Evolutionary conservation across 768 basidiomycete species (phyloP), one percentile per base, ranked within the genome.

Genomic region (Multifurca ochricompacta): DNA sequence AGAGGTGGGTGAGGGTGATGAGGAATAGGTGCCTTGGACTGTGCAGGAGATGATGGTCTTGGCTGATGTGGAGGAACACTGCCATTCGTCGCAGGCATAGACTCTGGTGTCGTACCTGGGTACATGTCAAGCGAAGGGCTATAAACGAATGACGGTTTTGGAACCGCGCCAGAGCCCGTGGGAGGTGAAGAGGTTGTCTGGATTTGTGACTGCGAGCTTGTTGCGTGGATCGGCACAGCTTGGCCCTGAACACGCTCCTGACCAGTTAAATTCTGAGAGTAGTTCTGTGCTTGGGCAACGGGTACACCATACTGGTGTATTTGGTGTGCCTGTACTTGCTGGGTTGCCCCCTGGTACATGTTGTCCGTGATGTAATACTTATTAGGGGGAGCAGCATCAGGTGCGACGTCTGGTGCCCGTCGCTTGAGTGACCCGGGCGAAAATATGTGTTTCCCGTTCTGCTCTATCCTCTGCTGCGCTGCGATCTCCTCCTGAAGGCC

Each of bases 1-100:
- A 83, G 70, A 2, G 82, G 81, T 2, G 82, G 80, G 59, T 82
- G 81, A 0, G 81, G 75, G 59, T 79, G 78, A 50, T 78, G 76
- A 2, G 80, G 23, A 47, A 59, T 49, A 11, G 62, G 49, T 3
- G 64, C 60, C 45, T 58, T 44, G 61, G 66, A 55, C 48, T 58
- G 43, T n/a, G 48, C 50, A 49, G 60, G 58, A 39, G 58, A 55
- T 23, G 49, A 55, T n/a, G 42, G 32, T 37, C 23, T 16, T 53
- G 48, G 53, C 54, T 63, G 41, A 64, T 61, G 61, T 61, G 59
- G 34, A 62, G 63, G 28, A 39, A 44, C 35, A 65, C 52, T 5
- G 62, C 63, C 18, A 61, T 63, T 57, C 35, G 48, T 50, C 16
- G 51, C 16, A n/a, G 42, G 37, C 6, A 30, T 14, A 40, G 48